Base-by-base conservation (phyloP, 805 yeast species). In the Pichia exigua region DNA sequence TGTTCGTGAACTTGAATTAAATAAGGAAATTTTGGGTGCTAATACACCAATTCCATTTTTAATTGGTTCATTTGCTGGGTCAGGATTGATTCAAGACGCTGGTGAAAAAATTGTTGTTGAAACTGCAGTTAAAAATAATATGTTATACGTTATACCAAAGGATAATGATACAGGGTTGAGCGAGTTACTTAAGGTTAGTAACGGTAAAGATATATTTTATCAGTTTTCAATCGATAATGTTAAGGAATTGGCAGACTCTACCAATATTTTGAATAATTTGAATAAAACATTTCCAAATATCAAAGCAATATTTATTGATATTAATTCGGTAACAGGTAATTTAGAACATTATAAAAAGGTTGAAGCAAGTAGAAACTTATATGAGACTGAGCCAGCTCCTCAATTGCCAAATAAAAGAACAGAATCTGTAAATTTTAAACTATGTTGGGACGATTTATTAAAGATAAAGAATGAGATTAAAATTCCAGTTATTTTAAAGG, bases 1-100 rank as follows among this genome's bases (percentile, higher is more conserved):
- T 66, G 96, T 90, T 12, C 62, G 73, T 3, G 63, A 75, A n/a
- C 75, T 85, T 42, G 85, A 83, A 58, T 63, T 77, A 32, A 63
- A 79, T 2, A 82, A 92, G 4, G 72, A 77, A 6, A 77, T 90
- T 76, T 70, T 90, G 27, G 96, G 95, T 13, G 62, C 75, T 24
- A 68, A 72, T 39, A 70, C 78, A 5, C 72, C 77, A 18, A 84
- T 81, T 7, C 97, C 98, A 7, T 87, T 91, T 65, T 91, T 88
- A 62, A 79, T 85, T 51, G 78, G 94, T n/a, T 95, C 97, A 0
- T 86, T 96, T 20, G 95, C 96, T 0, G 76, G 90, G 46, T 95
- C 95, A 28, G 82, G 81, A 58, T 73, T 91, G 57, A 95, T 96
- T 5, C 91, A 90, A 63, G 84, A 84, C 2, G 94, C 86, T 40